Conservation (phyloP, 345 rosid genomes). For the Salix udensis region DNA sequence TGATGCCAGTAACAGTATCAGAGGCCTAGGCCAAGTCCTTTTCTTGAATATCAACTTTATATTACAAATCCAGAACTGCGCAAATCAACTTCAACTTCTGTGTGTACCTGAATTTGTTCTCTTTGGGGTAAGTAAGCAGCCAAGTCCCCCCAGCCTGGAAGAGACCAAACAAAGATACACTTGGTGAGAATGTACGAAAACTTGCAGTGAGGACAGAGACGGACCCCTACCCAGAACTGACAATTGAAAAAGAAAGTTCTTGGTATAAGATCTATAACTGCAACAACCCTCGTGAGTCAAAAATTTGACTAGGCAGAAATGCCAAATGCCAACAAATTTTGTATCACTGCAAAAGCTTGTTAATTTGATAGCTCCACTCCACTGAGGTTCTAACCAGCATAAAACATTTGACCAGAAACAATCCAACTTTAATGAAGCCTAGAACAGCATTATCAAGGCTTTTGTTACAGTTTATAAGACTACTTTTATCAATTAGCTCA, state of each 20-base stretch:
- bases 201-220: slow-evolving; percentile 9
- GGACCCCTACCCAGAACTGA: slow-evolving; percentile 19
- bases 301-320: slow-evolving; percentile 26
- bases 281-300: slow-evolving; percentile 2
- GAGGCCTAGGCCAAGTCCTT: too few relatives aligned
- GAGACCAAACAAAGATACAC: slow-evolving; percentile 15
- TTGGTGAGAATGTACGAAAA: slow-evolving; percentile 11
- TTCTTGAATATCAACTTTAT: background rate
- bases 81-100: slow-evolving; percentile 9
- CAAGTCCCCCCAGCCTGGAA: too few relatives aligned
- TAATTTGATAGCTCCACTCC: slow-evolving; percentile 20
- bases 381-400: background rate
- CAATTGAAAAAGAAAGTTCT: background rate
- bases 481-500: slow-evolving; percentile 13
- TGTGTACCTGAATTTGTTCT: background rate
- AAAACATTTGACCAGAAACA: slow-evolving; percentile 3
- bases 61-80: background rate
- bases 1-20: too few relatives aligned
- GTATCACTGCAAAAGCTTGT: slow-evolving; percentile 28
- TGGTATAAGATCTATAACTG: slow-evolving; percentile 1
- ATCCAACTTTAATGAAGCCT: slow-evolving; percentile 14
- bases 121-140: background rate
- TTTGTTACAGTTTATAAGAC: background rate
- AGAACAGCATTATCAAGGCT: background rate
- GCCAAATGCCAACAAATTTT: slow-evolving; percentile 16